Percentiles rank a stretch among this genome's conserved stretches.
Conservation (phyloP, 345 rosid species). For the Geranium rotundifolium region DNA sequence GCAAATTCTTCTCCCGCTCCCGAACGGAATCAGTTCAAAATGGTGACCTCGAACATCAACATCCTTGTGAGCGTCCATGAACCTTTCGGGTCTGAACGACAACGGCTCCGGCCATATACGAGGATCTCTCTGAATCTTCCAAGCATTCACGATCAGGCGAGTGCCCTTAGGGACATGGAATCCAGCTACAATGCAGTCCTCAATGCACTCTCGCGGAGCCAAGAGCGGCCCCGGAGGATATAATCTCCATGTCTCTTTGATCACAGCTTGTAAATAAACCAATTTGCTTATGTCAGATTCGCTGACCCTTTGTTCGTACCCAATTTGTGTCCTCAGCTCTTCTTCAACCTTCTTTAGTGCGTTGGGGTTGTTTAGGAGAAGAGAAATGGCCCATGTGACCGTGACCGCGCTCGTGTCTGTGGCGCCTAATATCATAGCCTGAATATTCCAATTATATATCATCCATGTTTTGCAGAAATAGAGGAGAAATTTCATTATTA, state of each 20-base stretch:
- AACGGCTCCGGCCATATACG: no score
- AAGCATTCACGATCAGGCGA: constrained; percentile 18
- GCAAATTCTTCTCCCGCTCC: constrained; percentile 31
- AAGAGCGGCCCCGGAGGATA: constrained; percentile 23
- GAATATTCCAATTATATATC: no score
- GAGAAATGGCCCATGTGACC: constrained; percentile 11
- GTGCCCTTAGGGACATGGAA: constrained; percentile 23
- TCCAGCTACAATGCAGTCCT: constrained; percentile 19
- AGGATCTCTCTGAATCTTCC: constrained; percentile 27
- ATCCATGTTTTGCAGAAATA: no score
- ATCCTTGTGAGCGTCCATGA: no score
- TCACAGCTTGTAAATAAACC: constrained; percentile 24
- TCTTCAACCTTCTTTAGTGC: constrained; percentile 6
- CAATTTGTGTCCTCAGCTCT: constrained; percentile 8
- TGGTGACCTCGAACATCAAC: constrained; percentile 23
- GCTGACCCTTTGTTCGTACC: constrained; percentile 6
- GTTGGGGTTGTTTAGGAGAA: constrained; percentile 10
- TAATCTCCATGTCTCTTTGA: constrained; percentile 29
- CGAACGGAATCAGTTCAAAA: constrained; percentile 33
- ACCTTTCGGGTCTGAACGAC: no score
- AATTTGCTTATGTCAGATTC: constrained; percentile 21
- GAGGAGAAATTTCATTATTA: neutral
- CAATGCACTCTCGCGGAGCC: constrained; percentile 15
- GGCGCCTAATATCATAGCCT: constrained; percentile 9
- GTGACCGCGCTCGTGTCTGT: constrained; percentile 6